Evolutionary conservation across 768 basidiomycete species (phyloP).

Genomic region (Boletus reticuloceps): DNA sequence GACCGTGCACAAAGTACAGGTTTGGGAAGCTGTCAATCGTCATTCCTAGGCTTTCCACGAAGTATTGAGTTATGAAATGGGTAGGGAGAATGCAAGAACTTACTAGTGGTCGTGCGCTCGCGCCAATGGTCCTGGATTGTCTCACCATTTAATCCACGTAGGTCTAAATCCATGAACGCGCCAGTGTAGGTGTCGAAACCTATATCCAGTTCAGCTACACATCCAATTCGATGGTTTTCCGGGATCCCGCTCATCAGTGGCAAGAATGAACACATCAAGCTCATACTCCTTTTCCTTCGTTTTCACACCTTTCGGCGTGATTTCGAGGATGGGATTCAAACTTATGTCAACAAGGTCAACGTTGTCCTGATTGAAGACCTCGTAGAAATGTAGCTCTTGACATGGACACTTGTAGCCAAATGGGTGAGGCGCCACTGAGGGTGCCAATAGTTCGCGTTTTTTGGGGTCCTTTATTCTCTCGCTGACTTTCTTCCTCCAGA

Average conservation of each 20-base stretch:
- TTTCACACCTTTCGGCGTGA: slow-evolving; percentile 3
- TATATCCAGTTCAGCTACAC: neutral
- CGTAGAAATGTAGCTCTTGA: slow-evolving; percentile 7
- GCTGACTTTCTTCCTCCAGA: slow-evolving; percentile 8
- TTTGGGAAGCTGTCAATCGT: slow-evolving; percentile 15
- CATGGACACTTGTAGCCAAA: slow-evolving; percentile 6
- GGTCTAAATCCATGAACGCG: slow-evolving; percentile 3
- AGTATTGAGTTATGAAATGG: neutral
- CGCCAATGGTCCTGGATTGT: slow-evolving; percentile 15
- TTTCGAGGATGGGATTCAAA: neutral
- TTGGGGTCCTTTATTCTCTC: neutral
- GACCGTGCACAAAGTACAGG: slow-evolving; percentile 11
- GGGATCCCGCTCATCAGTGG: neutral
- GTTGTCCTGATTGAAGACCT: slow-evolving; percentile 9
- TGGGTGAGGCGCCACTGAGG: neutral
- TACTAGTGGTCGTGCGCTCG: slow-evolving; percentile 16
- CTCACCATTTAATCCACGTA: slow-evolving; percentile 8
- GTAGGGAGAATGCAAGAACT: neutral
- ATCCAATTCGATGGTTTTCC: neutral
- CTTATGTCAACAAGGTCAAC: slow-evolving; percentile 7
- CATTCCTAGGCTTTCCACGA: slow-evolving; percentile 4
- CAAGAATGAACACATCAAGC: slow-evolving; percentile 5
- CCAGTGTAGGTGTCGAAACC: slow-evolving; percentile 6
- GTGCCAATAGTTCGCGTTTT: slow-evolving; percentile 4
- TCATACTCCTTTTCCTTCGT: slow-evolving; percentile 4